Conservation (phyloP, 2,329 filamentous ascomycete species). For the Beauveria australis region DNA sequence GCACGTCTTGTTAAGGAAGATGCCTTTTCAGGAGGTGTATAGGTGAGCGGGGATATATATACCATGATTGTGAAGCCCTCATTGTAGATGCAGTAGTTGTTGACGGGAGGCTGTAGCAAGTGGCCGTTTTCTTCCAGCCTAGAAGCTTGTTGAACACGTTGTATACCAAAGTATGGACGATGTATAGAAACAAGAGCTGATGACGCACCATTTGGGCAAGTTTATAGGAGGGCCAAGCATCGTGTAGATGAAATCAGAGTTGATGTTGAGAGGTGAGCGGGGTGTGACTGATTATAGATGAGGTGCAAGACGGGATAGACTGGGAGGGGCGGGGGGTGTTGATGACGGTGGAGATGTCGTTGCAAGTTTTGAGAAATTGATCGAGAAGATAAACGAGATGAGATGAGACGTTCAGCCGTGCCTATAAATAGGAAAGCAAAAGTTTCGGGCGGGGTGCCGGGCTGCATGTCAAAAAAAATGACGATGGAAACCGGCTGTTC, state of each 20-base stretch:
- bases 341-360: no score
- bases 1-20: background rate
- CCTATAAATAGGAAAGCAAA: no score
- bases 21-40: background rate
- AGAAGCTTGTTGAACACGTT: background rate
- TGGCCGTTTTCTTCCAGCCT: slow-evolving; percentile 91
- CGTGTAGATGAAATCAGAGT: background rate
- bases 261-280: background rate
- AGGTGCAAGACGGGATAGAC: background rate
- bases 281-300: background rate
- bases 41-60: background rate
- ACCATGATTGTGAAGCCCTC: slow-evolving; percentile 76
- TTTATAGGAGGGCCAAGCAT: slow-evolving; percentile 47
- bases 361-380: no score
- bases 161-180: background rate
- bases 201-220: slow-evolving; percentile 48
- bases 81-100: slow-evolving; percentile 97
- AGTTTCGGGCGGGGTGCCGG: no score
- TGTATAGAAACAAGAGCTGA: background rate
- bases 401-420: no score
- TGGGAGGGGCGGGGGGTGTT: no score
- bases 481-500: no score
- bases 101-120: slow-evolving; percentile 85
- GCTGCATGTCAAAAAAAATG: no score
- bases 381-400: no score